Evolutionary conservation across 345 rosid species (phyloP).

Genomic region (Cardiospermum halicacabum): DNA sequence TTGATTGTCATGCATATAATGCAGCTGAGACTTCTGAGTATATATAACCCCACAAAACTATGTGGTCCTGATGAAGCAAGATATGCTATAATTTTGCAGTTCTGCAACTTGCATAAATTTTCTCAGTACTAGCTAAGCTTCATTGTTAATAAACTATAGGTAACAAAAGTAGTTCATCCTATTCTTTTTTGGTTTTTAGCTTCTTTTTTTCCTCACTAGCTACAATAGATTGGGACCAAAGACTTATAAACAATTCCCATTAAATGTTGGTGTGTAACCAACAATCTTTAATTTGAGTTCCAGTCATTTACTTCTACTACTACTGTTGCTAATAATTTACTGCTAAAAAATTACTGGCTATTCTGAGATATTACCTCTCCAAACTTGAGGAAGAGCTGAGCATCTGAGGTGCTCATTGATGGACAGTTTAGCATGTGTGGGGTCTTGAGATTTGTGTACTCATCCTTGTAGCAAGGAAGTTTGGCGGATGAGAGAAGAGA

Average conservation of each 20-base stretch:
- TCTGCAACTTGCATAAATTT: conserved; percentile 17
- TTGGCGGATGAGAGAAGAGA: conserved; percentile 31
- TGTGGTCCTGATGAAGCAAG: conserved; percentile 18
- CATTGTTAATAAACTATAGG: conserved; percentile 10
- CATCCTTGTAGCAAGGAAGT: conserved; percentile 62
- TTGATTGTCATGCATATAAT: conserved; percentile 21
- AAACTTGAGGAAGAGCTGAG: conserved; percentile 80
- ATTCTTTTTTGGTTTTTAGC: neutral
- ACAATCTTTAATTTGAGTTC: neutral
- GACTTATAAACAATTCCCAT: conserved; percentile 15
- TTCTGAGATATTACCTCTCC: conserved; percentile 94
- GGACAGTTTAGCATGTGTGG: conserved; percentile 77
- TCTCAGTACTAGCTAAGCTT: conserved; percentile 5
- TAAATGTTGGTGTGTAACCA: neutral
- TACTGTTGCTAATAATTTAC: too few species aligned
- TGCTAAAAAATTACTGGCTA: too few species aligned
- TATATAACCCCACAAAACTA: conserved; percentile 13
- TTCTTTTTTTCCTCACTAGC: too few species aligned
- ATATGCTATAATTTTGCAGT: conserved; percentile 13
- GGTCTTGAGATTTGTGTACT: conserved; percentile 82
- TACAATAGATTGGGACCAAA: conserved; percentile 19
- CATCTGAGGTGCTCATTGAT: conserved; percentile 95
- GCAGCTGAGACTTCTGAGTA: conserved; percentile 11
- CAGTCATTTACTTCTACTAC: neutral
- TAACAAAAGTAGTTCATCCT: neutral